Conservation (phyloP, 495 filamentous ascomycete species). For the Aspergillus sclerotiicarbonarius region DNA sequence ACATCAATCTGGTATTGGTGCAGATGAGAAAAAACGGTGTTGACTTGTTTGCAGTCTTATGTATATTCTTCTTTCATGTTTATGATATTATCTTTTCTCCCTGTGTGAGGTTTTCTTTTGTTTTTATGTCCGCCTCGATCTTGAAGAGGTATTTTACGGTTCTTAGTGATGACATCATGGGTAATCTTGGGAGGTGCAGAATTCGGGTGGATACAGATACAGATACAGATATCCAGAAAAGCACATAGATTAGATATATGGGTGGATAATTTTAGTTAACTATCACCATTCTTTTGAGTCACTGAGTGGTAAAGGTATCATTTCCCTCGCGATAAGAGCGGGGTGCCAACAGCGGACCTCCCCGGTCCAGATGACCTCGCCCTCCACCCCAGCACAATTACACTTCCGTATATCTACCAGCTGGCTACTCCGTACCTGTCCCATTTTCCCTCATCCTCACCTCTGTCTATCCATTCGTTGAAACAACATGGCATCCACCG, state of each 20-base stretch:
- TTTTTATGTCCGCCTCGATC: not conserved
- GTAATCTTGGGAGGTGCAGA: not conserved
- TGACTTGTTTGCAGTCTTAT: not conserved
- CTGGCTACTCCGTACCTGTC: not conserved
- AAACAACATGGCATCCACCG: conserved; percentile 21
- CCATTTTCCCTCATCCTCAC: not conserved
- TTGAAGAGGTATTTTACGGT: not conserved
- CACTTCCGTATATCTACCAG: too few relatives aligned
- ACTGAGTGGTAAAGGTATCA: too few relatives aligned
- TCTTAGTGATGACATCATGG: not conserved
- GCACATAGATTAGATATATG: not conserved
- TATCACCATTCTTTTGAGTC: not conserved
- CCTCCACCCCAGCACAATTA: too few relatives aligned
- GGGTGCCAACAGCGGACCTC: too few relatives aligned
- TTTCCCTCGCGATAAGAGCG: too few relatives aligned
- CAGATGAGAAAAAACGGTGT: not conserved
- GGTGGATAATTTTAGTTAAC: not conserved
- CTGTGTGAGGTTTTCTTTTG: too few relatives aligned
- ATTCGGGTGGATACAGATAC: not conserved
- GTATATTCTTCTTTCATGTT: not conserved
- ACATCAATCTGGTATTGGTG: conserved; percentile 1
- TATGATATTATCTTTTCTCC: not conserved
- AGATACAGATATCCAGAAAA: not conserved
- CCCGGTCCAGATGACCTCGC: too few relatives aligned
- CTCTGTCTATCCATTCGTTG: not conserved